These are phyloP conservation scores for Paramecium pentaurelia DNA, from an alignment of 73 alveolate genomes.

Conservation along the genomic window DNA sequence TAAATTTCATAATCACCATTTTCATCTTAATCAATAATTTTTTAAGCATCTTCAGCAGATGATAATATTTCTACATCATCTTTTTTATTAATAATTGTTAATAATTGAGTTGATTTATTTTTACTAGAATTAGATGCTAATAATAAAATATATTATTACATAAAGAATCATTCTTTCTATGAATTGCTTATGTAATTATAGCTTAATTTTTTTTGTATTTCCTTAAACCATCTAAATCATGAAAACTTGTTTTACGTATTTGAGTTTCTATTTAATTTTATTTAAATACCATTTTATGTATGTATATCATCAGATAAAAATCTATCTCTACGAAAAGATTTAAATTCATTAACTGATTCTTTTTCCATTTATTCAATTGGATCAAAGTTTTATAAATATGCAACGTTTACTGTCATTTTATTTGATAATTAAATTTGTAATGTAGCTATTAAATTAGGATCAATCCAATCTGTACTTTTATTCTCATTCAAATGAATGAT, in stretches of 20 bases:
- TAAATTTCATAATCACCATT: constrained; percentile 21
- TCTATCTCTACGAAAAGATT: constrained; percentile 4
- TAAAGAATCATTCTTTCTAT: background rate
- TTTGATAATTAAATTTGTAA: background rate
- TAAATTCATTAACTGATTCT: background rate
- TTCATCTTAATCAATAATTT: constrained; percentile 31
- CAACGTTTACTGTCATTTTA: background rate
- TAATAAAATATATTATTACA: background rate
- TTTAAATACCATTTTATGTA: background rate
- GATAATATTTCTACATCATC: constrained; percentile 47
- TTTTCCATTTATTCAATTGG: background rate
- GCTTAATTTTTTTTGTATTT: background rate
- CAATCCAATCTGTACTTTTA: constrained; percentile 14
- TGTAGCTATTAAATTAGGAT: background rate
- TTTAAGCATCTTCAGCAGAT: constrained; percentile 27
- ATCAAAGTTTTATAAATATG: background rate
- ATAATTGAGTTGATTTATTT: background rate
- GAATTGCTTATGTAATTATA: background rate
- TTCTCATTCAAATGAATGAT: background rate
- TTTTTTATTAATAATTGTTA: constrained; percentile 23
- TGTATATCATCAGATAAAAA: background rate
- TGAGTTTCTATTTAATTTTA: background rate
- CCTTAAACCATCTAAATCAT: constrained; percentile 15
- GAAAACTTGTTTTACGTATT: background rate
- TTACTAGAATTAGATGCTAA: constrained; percentile 3